Conservation (phyloP, 1,139 yeast genomes). For the Kurtzmaniella quercitrusa region DNA sequence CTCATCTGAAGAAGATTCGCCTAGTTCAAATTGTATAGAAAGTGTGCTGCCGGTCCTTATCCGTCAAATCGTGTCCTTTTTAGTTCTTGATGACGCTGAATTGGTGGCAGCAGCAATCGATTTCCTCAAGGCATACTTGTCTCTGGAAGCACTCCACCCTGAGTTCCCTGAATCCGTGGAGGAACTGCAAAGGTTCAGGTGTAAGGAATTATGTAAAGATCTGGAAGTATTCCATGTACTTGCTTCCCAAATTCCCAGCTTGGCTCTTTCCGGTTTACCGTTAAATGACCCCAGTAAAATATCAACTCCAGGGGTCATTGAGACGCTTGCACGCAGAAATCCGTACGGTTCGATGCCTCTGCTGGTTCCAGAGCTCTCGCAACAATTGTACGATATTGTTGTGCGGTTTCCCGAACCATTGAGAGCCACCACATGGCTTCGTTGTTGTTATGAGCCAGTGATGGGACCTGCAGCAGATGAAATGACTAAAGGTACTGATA, state of each 20-base stretch:
- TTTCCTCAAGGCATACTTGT: slow-evolving; percentile 36
- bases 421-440: slow-evolving; percentile 92
- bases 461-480: slow-evolving; percentile 13
- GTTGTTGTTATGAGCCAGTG: slow-evolving; percentile 83
- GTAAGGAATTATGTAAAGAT: slow-evolving; percentile 24
- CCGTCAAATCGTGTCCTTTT: slow-evolving; percentile 25
- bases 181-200: slow-evolving; percentile 32
- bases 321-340: slow-evolving; percentile 28
- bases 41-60: slow-evolving; percentile 32
- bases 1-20: slow-evolving; percentile 30
- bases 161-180: slow-evolving; percentile 25
- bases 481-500: slow-evolving; percentile 16
- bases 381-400: slow-evolving; percentile 57
- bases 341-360: slow-evolving; percentile 47
- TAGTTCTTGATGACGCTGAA: slow-evolving; percentile 37
- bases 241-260: slow-evolving; percentile 55
- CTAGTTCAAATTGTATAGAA: slow-evolving; percentile 42
- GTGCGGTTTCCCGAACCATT: slow-evolving; percentile 75
- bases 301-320: slow-evolving; percentile 10
- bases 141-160: slow-evolving; percentile 37
- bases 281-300: slow-evolving; percentile 22
- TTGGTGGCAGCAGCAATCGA: slow-evolving; percentile 30
- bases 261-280: slow-evolving; percentile 42
- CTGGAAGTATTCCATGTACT: slow-evolving; percentile 45
- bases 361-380: slow-evolving; percentile 55